Evolutionary conservation across 1,284 basidiomycete genomes (phyloP), one percentile per base, ranked within the genome.

Genomic region (Malassezia pachydermatis): DNA sequence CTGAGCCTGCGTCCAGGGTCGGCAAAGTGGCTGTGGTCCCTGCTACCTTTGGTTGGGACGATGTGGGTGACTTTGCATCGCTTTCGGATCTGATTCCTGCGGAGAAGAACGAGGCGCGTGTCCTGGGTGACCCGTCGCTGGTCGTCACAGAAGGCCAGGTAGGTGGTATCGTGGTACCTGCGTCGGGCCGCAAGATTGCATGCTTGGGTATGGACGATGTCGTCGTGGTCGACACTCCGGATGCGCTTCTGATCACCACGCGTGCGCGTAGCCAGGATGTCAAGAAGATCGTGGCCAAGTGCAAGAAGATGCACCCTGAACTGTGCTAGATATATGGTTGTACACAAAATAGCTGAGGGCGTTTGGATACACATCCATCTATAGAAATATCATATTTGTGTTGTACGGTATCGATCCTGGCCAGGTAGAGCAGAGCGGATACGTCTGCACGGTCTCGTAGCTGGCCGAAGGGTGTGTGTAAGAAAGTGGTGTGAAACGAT

Each of bases 21-120:
- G 69, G 69, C 32, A 60, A 65, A 41, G 69, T 71, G 11, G 69
- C 69, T 2, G 69, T 71, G 9, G 58, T 71, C 1, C 69, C 69
- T 0, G 69, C 69, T 25, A 71, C 69, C 2, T 71, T 71, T 25
- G 69, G 69, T 52, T 71, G 69, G 69, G 69, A 71, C 41, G 69
- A 71, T 32, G 69, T 71, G 13, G 69, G 69, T 27, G 69, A 71
- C 48, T 71, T 71, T 48, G 51, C 67, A 10, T 57, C 52, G 22
- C 52, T 71, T 28, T 66, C 69, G 13, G 69, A 68, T 33, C 48
- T 71, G n/a, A 56, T 71, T 20, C 65, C 69, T 5, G 67, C 69
- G 6, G 67, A 70, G 23, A 61, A 66, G 54, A 66, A 66, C 14
- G 60, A 71, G 55, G 64, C 69, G n/a, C 48, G 69, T 23, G 60